Conservation (phyloP, 2,329 filamentous ascomycete species). For the Septoria linicola region DNA sequence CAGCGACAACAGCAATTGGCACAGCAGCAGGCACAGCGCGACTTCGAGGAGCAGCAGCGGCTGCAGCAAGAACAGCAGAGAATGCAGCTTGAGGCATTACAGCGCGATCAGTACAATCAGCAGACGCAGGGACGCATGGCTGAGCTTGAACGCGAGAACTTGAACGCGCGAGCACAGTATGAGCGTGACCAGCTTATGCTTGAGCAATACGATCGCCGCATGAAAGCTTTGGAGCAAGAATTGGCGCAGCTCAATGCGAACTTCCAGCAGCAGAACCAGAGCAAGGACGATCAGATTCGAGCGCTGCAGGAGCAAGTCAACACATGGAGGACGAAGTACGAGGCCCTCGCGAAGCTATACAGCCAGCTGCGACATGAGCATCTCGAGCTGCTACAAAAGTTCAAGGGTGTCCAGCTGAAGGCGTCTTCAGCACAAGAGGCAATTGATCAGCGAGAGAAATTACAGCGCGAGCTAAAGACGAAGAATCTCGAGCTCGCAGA, state of each 20-base stretch:
- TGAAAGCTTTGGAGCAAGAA: constrained; percentile 89
- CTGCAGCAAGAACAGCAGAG: constrained; percentile 84
- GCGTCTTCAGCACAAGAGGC: constrained; percentile 96
- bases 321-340: constrained; percentile 96
- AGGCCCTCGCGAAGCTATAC: constrained; percentile 93
- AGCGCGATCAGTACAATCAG: constrained; percentile 84
- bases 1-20: constrained; percentile 78
- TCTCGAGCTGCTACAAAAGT: constrained; percentile 89
- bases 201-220: constrained; percentile 89
- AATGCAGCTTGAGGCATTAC: constrained; percentile 83
- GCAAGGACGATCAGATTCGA: constrained; percentile 91
- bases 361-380: constrained; percentile 94
- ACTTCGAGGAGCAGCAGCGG: constrained; percentile 96
- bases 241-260: constrained; percentile 78
- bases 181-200: constrained; percentile 97
- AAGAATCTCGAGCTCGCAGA: constrained; percentile 98
- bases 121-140: constrained; percentile 95
- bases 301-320: constrained; percentile 95
- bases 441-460: constrained; percentile 88
- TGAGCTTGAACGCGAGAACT: constrained; percentile 90
- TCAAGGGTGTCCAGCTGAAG: constrained; percentile 94
- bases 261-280: constrained; percentile 78
- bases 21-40: constrained; percentile 78
- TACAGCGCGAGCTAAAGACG: constrained; percentile 96
- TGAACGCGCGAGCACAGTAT: constrained; percentile 91